Conservation (phyloP, 2,329 filamentous ascomycete species). For the Talaromyces sp. region DNA sequence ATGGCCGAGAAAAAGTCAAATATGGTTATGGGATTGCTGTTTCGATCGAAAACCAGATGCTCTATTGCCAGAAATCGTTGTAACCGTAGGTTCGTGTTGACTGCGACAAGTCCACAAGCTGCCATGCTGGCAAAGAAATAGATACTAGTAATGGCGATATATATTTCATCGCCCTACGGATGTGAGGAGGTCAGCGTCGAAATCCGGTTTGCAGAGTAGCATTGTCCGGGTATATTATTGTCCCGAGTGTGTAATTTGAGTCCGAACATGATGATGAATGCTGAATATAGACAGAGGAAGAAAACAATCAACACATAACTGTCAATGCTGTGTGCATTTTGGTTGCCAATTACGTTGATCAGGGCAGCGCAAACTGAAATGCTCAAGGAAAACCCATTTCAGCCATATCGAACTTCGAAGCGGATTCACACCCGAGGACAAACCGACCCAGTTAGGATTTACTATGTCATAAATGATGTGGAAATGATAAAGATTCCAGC, state of each 20-base stretch:
- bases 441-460: slow-evolving; percentile 2
- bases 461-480: slow-evolving; percentile 6
- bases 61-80: too few relatives aligned
- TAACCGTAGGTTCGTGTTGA: neutral
- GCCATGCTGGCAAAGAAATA: neutral
- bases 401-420: neutral
- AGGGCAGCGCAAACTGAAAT: slow-evolving; percentile 4
- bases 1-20: neutral
- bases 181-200: neutral
- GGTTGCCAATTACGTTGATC: neutral
- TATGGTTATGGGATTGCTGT: neutral
- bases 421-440: neutral
- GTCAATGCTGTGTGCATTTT: neutral
- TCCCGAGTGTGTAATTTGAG: neutral
- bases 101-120: neutral
- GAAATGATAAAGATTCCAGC: slow-evolving; percentile 7
- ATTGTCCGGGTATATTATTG: neutral
- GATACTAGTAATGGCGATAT: neutral
- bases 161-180: neutral
- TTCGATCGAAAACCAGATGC: too few relatives aligned
- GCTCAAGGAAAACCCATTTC: neutral
- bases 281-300: neutral
- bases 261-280: slow-evolving; percentile 6
- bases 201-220: neutral
- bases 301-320: neutral